Evolutionary conservation across 805 yeast genomes (phyloP), one percentile per base, ranked within the genome.

Genomic region (Brettanomyces nanus): DNA sequence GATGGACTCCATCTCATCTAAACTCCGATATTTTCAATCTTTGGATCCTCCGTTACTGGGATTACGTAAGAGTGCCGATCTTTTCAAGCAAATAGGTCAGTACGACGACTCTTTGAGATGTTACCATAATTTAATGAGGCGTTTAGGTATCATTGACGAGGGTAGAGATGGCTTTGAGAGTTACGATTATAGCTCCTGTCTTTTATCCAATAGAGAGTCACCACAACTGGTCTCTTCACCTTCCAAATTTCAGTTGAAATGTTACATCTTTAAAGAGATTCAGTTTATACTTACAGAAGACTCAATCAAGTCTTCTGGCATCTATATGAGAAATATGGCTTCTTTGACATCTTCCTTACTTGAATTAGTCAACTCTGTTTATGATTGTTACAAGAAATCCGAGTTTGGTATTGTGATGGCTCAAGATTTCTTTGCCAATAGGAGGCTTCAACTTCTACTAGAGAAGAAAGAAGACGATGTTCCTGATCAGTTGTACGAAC

Each of bases 31-130:
- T 41, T 71, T 64, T 41, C 63, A 64, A 29, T 49, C 53, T 7
- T 36, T 31, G 14, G 31, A 39, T 7, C 44, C 46, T 26, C 37
- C 42, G 18, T 18, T 44, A 2, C 31, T 37, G 4, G 47, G 51
- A 35, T 32, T 44, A 10, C 21, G 33, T 5, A 65, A 63, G 41
- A 59, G 67, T 14, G 61, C 63, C 33, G 59, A 63, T 35, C 49
- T 71, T 25, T 51, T 43, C 38, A 34, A 70, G 38, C 71, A 71
- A 33, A 65, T 85, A 61, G 68, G 69, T 19, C 66, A 82, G 19
- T 56, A 65, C 19, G 81, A 79, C 20, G 89, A 83, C 37, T 69
- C 90, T 0, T 52, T 80, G 26, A 58, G 53, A 3, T 66, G 71
- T 18, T 80, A 75, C 45, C 69, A 71, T 23, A 63, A 61, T 21